Conservation (phyloP, 441 rosid genomes). For the Isatis lusitanica region DNA sequence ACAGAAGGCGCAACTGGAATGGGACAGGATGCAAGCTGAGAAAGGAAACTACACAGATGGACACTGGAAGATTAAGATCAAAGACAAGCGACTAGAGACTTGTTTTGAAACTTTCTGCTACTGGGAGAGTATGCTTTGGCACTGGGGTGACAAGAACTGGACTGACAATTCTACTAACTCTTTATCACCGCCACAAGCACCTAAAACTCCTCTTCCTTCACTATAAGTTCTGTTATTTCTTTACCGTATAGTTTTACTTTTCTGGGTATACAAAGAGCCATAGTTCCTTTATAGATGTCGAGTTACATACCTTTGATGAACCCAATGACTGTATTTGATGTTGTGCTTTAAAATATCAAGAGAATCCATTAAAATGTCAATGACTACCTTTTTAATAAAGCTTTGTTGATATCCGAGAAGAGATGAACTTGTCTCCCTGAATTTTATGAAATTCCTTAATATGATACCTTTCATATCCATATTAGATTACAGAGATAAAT, state of each 20-base stretch:
- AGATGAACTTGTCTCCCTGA: conserved; percentile 36
- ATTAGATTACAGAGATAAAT: no score
- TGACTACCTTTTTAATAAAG: conserved; percentile 42
- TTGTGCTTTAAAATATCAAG: neutral
- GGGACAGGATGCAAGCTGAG: conserved; percentile 84
- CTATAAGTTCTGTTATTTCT: conserved; percentile 34
- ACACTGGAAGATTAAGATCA: conserved; percentile 78
- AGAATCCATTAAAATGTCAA: conserved; percentile 27
- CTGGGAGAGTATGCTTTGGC: conserved; percentile 94
- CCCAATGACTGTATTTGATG: neutral
- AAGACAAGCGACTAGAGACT: conserved; percentile 61
- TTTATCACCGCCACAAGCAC: conserved; percentile 34
- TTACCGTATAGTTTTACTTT: conserved; percentile 18
- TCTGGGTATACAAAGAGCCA: conserved; percentile 13
- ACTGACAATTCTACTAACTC: conserved; percentile 60
- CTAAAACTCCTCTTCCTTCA: conserved; percentile 36
- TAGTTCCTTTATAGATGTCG: conserved; percentile 17
- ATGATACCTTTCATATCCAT: no score
- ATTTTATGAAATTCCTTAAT: no score
- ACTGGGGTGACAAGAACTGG: conserved; percentile 85
- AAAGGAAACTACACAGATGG: conserved; percentile 72
- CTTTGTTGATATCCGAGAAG: conserved; percentile 47
- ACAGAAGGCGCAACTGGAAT: conserved; percentile 89
- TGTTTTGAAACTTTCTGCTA: conserved; percentile 74
- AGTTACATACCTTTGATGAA: neutral